phyloP scores from a whole-genome alignment of 2,329 filamentous ascomycete species.

The Monilinia vaccinii-corymbosi region DNA sequence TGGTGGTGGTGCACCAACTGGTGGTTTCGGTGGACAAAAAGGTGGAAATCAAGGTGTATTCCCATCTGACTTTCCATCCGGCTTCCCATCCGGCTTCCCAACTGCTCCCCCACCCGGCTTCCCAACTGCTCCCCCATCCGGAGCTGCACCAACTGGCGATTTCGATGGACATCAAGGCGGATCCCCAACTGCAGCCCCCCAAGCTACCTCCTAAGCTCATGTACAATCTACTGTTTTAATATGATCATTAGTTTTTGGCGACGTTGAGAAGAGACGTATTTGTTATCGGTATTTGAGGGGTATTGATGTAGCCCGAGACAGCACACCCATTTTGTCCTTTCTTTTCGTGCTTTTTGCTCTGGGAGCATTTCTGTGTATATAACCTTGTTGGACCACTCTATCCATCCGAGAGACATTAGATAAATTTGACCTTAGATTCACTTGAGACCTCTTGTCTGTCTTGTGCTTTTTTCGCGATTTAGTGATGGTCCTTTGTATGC shows the following conservation, averaged over 20 bases:
- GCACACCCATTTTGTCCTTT: background rate
- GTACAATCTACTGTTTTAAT: background rate
- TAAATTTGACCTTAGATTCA: background rate
- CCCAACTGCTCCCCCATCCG: background rate
- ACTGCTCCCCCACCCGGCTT: background rate
- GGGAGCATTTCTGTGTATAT: background rate
- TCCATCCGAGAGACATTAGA: background rate
- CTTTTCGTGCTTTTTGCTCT: slow-evolving; percentile 2
- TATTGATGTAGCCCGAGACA: background rate
- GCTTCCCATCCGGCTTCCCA: background rate
- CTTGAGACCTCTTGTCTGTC: background rate
- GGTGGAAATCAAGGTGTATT: too few relatives aligned
- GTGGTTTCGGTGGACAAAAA: background rate
- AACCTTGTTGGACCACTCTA: background rate
- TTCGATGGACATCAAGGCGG: background rate
- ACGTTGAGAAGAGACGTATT: background rate
- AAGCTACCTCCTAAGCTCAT: background rate
- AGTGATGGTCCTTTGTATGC: background rate
- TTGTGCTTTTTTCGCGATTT: background rate
- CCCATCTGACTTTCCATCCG: background rate
- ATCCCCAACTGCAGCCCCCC: background rate
- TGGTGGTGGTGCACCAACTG: background rate
- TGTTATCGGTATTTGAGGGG: background rate
- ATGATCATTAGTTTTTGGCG: background rate
- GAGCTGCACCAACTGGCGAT: background rate